Base-by-base conservation (phyloP, 805 yeast species). In the Helenozyma rhizophorensis region DNA sequence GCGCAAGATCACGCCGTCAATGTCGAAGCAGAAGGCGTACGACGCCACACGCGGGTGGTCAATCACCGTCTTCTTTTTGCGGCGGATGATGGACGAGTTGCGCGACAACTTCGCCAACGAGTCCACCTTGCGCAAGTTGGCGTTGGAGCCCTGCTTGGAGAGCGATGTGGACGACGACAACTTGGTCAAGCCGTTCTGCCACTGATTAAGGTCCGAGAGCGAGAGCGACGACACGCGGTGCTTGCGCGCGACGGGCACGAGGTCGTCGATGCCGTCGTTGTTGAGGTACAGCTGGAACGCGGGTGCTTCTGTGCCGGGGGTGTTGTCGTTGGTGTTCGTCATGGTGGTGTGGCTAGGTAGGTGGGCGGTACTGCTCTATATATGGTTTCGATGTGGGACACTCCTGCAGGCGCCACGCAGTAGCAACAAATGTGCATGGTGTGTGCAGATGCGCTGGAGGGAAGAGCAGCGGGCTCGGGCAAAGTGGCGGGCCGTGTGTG, bases 11-110 rank as follows among this genome's bases (percentile, higher is more conserved):
- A 87, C 96, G 27, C 96, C 96, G 54, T 87, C 96, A 35, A 87
- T 87, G 61, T 88, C 96, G 56, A 88, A 87, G 25, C 94, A 93
- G 65, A 87, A 87, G 2, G 95, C 95, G 52, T 83, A 83, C 2
- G 84, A 78, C 1, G 89, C 88, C 25, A 83, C 79, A 53, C 90
- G 68, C 25, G 65, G 74, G 54, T 83, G 90, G 51, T 80, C 84
- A 43, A 83, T 70, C 12, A 76, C 70, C 4, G 58, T 42, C 48
- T 68, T 74, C 62, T 68, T 73, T 57, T 60, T 69, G 39, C 72
- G 65, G 50, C 56, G 54, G 39, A 68, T 62, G 28, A 68, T 58
- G 11, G 72, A 62, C 11, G 73, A 59, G 50, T 71, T 68, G 47
- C 76, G 52, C 22, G 68, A 60, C 37, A 70, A 58, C 39, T 69